phyloP scores from a whole-genome alignment of 2,329 filamentous ascomycete genomes.

The Cryphonectria carpinicola region DNA sequence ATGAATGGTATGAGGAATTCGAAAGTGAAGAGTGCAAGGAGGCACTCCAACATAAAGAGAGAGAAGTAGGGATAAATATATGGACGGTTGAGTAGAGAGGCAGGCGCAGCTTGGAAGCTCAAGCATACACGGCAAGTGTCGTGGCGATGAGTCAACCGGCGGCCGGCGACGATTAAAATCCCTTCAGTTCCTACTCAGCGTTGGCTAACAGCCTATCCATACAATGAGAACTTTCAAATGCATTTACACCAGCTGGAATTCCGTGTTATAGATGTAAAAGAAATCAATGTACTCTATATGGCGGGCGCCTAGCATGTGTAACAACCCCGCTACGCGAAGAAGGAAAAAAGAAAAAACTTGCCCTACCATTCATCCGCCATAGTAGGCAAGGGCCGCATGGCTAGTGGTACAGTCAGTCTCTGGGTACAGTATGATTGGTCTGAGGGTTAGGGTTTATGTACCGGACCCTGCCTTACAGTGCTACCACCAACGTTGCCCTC shows the following conservation, averaged over 20 bases:
- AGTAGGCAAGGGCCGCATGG: background rate
- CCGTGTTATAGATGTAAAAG: background rate
- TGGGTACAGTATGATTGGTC: background rate
- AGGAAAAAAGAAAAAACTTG: background rate
- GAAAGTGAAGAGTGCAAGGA: background rate
- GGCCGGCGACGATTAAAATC: background rate
- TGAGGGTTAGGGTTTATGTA: background rate
- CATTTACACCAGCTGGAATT: background rate
- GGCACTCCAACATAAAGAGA: background rate
- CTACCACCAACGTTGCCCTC: background rate
- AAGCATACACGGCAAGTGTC: background rate
- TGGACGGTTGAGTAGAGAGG: background rate
- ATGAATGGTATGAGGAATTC: background rate
- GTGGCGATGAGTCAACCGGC: slow-evolving; percentile 25
- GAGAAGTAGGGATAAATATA: background rate
- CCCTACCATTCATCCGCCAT: background rate
- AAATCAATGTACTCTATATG: background rate
- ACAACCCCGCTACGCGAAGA: background rate
- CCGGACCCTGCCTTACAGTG: background rate
- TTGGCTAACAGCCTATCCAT: background rate
- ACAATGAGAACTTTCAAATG: background rate
- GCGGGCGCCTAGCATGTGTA: background rate
- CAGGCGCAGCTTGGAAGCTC: slow-evolving; percentile 2
- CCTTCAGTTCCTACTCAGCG: background rate
- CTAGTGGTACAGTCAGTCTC: background rate